Base-by-base conservation (phyloP, 768 basidiomycete genomes). In the Leccinum variicolor region DNA sequence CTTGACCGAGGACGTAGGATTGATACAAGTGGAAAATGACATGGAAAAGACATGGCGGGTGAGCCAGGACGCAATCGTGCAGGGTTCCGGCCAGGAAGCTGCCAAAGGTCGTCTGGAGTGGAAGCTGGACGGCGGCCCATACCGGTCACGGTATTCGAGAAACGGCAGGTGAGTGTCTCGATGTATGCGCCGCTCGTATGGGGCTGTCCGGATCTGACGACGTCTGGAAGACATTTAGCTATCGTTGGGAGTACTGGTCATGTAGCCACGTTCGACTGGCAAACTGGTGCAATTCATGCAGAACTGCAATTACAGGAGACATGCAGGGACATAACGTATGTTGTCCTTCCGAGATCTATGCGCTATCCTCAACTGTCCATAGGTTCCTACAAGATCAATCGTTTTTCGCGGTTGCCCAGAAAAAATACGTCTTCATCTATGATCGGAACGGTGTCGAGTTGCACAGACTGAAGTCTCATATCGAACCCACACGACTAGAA, bases 381-480 rank as follows among this genome's bases (percentile, higher is more conserved):
- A 94, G 90, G 17, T 98, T 94, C 67, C 75, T 99, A 7, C 95
- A 98, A 67, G 92, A 96, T 62, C 92, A 97, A 52, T 88, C 90
- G 0, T 91, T 88, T 73, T 94, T 89, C 66, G 96, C 96, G 2
- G 94, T 97, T 9, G 96, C 96, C 0, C 96, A 99, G 74, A 91
- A 92, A 73, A 90, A 94, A 79, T 92, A 96, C 69, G 91, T 90
- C 17, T 99, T 91, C 73, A 93, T 99, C 47, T 98, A 99, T 62
- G 97, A 98, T 73, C 83, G 87, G 31, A 84, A 93, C 63, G 96
- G 97, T 21, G 89, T 97, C 14, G 97, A 98, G 69, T 73, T 99
- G 4, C 97, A 98, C 66, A 80, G 85, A 61, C 77, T 94, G 14
- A 88, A 88, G 68, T 77, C 84, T 1, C 92, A 94, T 64, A 83